Evolutionary conservation across 2,329 filamentous ascomycete species (phyloP), one percentile per base, ranked within the genome.

Genomic region (Pezicula rhizophila): DNA sequence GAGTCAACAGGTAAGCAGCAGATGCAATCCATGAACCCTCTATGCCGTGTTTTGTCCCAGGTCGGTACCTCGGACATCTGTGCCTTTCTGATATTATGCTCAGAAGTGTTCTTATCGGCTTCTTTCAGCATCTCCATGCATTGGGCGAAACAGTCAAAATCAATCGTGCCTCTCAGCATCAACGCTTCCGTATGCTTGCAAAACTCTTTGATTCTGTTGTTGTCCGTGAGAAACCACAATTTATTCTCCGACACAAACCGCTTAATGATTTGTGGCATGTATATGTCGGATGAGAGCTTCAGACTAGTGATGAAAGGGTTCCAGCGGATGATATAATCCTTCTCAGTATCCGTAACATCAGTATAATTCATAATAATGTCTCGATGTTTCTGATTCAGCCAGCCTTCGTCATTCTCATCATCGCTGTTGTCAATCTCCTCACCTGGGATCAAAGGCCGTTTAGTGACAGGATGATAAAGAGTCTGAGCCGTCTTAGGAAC

Each of bases 251-350:
- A n/a, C 2, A 53, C 44, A 40, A 53, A 53, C 5, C 40, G 40
- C 8, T n/a, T 25, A 26, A 42, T 28, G 2, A 28, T 20, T 15
- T 42, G 20, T 15, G 40, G 40, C 40, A 42, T 42, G 25, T 26
- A 42, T 28, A 26, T 42, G 12, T 42, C 40, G 26, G 17, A 42
- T 12, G 40, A 25, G 12, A 42, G 40, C 40, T 42, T 42, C 25
- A 42, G 23, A 11, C 26, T 17, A 23, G 45, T 43, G 18, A 47
- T 46, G 34, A 63, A 64, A 11, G 54, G 52, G 37, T 65, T 63
- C 60, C 61, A 65, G 8, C 47, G 42, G 23, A 53, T 55, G 14
- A 63, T 51, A 33, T 59, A 65, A 8, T 64, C 63, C 31, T 64
- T 65, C 40, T 64, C 61, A 23, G 56, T 54, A 2, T 48, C 43